These are phyloP conservation scores for Aristolochia californica DNA, from an alignment of 164 flowering plant species.

Conservation along the genomic window DNA sequence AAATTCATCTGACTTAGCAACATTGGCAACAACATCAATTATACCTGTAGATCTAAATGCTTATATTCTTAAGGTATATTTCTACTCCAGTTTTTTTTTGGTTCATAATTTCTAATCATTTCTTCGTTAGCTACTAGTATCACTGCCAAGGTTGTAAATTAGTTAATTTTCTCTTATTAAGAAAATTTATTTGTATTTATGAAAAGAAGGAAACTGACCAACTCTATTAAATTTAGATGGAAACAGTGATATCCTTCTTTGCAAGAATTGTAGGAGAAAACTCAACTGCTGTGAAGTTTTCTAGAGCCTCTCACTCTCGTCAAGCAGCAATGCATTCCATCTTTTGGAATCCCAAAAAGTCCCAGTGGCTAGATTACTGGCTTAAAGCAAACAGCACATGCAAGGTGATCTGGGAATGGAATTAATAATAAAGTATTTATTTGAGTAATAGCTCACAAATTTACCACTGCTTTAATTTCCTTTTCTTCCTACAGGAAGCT, in stretches of 20 bases:
- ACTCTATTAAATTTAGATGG: conserved; percentile 49
- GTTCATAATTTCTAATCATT: too few relatives aligned
- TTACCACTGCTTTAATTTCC: too few relatives aligned
- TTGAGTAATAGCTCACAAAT: too few relatives aligned
- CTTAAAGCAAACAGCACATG: conserved; percentile 18
- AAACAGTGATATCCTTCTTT: conserved; percentile 62
- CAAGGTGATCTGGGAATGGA: conserved; percentile 20
- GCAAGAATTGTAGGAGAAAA: conserved; percentile 43
- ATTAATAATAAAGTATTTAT: too few relatives aligned
- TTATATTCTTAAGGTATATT: too few relatives aligned
- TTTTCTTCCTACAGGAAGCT: conserved; percentile 30
- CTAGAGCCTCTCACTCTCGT: conserved; percentile 47
- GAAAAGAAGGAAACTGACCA: too few relatives aligned
- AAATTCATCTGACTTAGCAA: conserved; percentile 56
- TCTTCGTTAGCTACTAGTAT: too few relatives aligned
- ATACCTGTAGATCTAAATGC: conserved; percentile 89
- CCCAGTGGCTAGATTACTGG: conserved; percentile 96
- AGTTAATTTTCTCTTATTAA: too few relatives aligned
- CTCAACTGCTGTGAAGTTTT: conserved; percentile 22
- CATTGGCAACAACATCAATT: conserved; percentile 66
- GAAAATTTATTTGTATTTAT: too few relatives aligned
- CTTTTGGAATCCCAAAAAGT: conserved; percentile 63
- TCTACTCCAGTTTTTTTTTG: too few relatives aligned
- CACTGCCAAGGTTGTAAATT: too few relatives aligned
- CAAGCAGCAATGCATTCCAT: conserved; percentile 42